A percentile compares a stretch with the other conserved stretches of the same genome.
These are phyloP conservation scores for Hemileccinum rubropunctum DNA, from an alignment of 768 basidiomycete species.

Conservation along the genomic window DNA sequence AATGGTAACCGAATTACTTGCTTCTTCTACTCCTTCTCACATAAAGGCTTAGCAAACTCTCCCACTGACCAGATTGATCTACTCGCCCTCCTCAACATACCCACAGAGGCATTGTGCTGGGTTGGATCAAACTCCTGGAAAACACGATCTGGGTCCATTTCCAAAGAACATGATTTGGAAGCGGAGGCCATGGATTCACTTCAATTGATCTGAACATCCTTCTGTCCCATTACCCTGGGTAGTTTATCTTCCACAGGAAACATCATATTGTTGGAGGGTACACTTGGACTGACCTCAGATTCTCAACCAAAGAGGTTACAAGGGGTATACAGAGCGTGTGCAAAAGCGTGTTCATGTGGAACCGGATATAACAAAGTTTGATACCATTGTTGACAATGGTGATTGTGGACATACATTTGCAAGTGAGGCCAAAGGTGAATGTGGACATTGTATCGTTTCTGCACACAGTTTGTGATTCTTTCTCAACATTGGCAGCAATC, in stretches of 20 bases:
- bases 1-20: constrained; percentile 1
- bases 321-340: constrained; percentile 33
- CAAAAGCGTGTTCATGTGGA: constrained; percentile 43
- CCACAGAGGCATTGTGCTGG: constrained; percentile 44
- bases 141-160: not conserved
- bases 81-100: constrained; percentile 38
- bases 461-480: too few species aligned
- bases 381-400: constrained; percentile 62
- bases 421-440: too few species aligned
- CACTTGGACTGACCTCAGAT: constrained; percentile 8
- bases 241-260: not conserved
- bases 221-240: not conserved
- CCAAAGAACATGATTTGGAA: not conserved
- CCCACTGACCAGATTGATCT: constrained; percentile 21
- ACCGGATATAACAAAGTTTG: constrained; percentile 53
- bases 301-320: constrained; percentile 10
- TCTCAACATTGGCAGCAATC: too few species aligned
- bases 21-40: not conserved
- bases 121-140: constrained; percentile 35
- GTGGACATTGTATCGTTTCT: too few species aligned
- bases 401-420: constrained; percentile 63
- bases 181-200: constrained; percentile 6
- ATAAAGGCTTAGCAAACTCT: constrained; percentile 7
- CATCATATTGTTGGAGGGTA: not conserved
- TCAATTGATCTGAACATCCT: not conserved